These are phyloP conservation scores for Trypanosoma cruzi DNA, from an alignment of 208 protist species.

Conservation along the genomic window DNA sequence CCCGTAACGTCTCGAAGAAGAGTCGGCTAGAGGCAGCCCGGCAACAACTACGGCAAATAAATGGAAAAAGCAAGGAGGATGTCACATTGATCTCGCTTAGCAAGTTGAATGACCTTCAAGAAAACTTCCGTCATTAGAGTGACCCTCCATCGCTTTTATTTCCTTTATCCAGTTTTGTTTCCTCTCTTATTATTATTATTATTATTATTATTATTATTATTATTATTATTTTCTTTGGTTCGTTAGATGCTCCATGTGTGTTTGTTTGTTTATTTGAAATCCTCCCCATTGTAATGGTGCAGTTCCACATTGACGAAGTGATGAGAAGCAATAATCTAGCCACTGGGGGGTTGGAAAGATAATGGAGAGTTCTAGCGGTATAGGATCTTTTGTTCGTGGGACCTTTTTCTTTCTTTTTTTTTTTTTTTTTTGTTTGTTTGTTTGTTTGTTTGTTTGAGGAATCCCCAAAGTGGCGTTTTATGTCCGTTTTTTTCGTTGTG, in stretches of 20 bases:
- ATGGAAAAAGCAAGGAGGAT: conserved; percentile 10
- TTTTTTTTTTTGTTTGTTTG: too few relatives aligned
- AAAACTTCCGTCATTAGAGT: conserved; percentile 21
- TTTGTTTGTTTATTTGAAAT: not conserved
- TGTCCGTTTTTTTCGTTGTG: conserved; percentile 11
- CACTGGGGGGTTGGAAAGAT: too few relatives aligned
- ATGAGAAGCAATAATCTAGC: too few relatives aligned
- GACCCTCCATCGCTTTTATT: not conserved
- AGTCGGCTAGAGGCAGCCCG: conserved; percentile 29
- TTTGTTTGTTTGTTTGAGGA: not conserved
- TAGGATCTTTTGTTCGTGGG: not conserved
- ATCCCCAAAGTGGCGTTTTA: not conserved
- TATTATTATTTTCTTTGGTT: conserved; percentile 2
- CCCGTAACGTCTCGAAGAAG: conserved; percentile 16
- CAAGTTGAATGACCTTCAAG: conserved; percentile 27
- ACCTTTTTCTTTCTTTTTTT: conserved; percentile 6
- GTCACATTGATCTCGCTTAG: conserved; percentile 18
- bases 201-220: not conserved
- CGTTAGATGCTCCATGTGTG: not conserved
- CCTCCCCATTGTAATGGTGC: not conserved
- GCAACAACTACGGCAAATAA: conserved; percentile 7
- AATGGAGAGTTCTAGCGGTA: not conserved
- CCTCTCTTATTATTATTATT: conserved; percentile 9
- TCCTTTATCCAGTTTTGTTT: not conserved
- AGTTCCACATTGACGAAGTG: too few relatives aligned